Evolutionary conservation across 176 grass and related monocot species (phyloP).

Genomic region (Elymus sibiricus): DNA sequence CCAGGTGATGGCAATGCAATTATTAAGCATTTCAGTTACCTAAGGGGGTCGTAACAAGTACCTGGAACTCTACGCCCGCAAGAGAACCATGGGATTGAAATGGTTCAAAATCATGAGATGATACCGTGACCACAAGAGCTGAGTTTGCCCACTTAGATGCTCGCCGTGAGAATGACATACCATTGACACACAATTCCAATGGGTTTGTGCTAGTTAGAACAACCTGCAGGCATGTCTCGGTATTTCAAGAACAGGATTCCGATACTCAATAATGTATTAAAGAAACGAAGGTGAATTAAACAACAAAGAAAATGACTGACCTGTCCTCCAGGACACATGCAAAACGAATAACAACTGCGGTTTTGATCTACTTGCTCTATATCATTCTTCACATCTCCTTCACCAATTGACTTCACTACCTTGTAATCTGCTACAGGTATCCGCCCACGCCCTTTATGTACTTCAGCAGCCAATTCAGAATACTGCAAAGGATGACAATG

Average conservation of each 20-base stretch:
- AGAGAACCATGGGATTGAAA: conserved; percentile 71
- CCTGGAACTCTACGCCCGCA: conserved; percentile 96
- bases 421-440: conserved; percentile 99
- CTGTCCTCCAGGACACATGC: conserved; percentile 99
- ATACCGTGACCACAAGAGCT: conserved; percentile 86
- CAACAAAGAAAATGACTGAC: conserved; percentile 18
- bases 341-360: conserved; percentile 92
- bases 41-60: conserved; percentile 28
- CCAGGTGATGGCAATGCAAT: not conserved
- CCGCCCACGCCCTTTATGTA: conserved; percentile 78
- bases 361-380: conserved; percentile 29
- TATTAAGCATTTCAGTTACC: conserved; percentile 18
- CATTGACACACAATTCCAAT: conserved; percentile 92
- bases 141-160: conserved; percentile 97
- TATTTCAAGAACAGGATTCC: conserved; percentile 13
- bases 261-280: not conserved
- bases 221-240: conserved; percentile 56
- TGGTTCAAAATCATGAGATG: conserved; percentile 68
- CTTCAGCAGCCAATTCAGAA: conserved; percentile 80
- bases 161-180: conserved; percentile 93
- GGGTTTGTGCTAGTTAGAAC: conserved; percentile 93
- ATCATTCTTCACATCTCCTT: conserved; percentile 31
- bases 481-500: conserved; percentile 56
- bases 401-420: conserved; percentile 61
- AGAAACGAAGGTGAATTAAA: not conserved